A percentile compares a stretch with the other conserved stretches of the same genome.
Evolutionary conservation across 2,329 filamentous ascomycete genomes (phyloP).

Genomic region (Penicillium sp.): DNA sequence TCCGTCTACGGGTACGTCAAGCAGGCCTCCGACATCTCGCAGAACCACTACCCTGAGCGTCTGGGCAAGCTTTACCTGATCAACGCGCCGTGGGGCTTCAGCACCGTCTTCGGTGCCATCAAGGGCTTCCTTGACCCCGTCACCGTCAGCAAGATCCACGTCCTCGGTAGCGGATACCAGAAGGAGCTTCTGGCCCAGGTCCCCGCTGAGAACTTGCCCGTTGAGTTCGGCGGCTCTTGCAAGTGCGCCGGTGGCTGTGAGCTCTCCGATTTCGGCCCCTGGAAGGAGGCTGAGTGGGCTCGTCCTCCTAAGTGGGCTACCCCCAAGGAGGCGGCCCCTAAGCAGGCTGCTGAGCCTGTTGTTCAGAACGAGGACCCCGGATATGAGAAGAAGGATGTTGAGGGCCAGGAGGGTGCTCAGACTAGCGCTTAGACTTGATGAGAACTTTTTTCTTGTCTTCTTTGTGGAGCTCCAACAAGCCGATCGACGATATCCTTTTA

Average conservation of each 20-base stretch:
- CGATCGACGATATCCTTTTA: background rate
- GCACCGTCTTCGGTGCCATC: constrained; percentile 77
- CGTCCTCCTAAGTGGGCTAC: constrained; percentile 46
- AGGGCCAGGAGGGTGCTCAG: constrained; percentile 28
- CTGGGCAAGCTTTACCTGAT: constrained; percentile 95
- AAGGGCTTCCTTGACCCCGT: constrained; percentile 96
- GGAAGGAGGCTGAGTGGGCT: constrained; percentile 57
- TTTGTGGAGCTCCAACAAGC: background rate
- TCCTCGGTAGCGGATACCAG: constrained; percentile 79
- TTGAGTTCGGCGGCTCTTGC: constrained; percentile 80
- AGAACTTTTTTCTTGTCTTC: constrained; percentile 12
- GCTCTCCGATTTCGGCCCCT: constrained; percentile 87
- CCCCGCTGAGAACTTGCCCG: constrained; percentile 84
- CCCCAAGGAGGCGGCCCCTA: constrained; percentile 28
- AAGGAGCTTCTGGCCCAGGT: constrained; percentile 81
- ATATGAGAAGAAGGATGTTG: constrained; percentile 30
- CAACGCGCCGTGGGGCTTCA: constrained; percentile 97
- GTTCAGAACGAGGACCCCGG: constrained; percentile 29
- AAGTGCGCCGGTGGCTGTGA: constrained; percentile 78
- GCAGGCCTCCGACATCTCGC: constrained; percentile 82
- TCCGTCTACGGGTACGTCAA: constrained; percentile 87
- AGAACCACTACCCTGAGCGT: constrained; percentile 99
- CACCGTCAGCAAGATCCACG: constrained; percentile 92
- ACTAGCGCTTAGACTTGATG: constrained; percentile 30
- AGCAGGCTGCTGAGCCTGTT: constrained; percentile 16